Percentiles rank a stretch among this genome's conserved stretches.
Evolutionary conservation across 148 eudicot species (phyloP).

Genomic region (Linanthus parryae): DNA sequence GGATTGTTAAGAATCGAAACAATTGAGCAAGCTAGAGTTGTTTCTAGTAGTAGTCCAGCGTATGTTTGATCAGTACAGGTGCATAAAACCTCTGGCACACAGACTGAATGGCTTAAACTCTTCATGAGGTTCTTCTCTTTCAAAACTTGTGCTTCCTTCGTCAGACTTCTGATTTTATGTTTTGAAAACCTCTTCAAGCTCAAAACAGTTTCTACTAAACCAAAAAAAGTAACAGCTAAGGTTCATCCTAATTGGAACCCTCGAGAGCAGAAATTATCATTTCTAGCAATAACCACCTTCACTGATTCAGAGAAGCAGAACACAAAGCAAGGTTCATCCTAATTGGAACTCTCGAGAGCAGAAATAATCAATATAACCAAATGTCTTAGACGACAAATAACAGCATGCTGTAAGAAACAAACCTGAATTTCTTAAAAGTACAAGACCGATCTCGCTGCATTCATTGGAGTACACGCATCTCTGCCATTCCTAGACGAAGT

Average conservation of each 20-base stretch:
- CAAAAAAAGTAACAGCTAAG: too few relatives aligned
- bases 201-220: slow-evolving; percentile 40
- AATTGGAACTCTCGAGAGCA: too few relatives aligned
- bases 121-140: slow-evolving; percentile 68
- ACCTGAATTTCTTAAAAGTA: slow-evolving; percentile 62
- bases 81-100: slow-evolving; percentile 67
- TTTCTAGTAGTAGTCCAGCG: slow-evolving; percentile 73
- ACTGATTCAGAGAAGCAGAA: too few relatives aligned
- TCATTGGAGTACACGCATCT: slow-evolving; percentile 69
- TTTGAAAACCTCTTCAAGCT: slow-evolving; percentile 82
- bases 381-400: background rate
- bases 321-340: too few relatives aligned
- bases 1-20: slow-evolving; percentile 57
- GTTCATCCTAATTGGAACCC: too few relatives aligned
- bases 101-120: slow-evolving; percentile 39
- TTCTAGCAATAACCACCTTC: too few relatives aligned
- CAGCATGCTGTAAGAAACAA: slow-evolving; percentile 6
- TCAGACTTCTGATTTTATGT: slow-evolving; percentile 68
- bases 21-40: slow-evolving; percentile 68
- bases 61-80: slow-evolving; percentile 73
- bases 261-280: too few relatives aligned
- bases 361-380: too few relatives aligned
- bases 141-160: slow-evolving; percentile 69
- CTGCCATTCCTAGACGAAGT: slow-evolving; percentile 67
- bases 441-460: slow-evolving; percentile 91